Base-by-base conservation (phyloP, 73 alveolate genomes). In the Paramecium bursaria region DNA sequence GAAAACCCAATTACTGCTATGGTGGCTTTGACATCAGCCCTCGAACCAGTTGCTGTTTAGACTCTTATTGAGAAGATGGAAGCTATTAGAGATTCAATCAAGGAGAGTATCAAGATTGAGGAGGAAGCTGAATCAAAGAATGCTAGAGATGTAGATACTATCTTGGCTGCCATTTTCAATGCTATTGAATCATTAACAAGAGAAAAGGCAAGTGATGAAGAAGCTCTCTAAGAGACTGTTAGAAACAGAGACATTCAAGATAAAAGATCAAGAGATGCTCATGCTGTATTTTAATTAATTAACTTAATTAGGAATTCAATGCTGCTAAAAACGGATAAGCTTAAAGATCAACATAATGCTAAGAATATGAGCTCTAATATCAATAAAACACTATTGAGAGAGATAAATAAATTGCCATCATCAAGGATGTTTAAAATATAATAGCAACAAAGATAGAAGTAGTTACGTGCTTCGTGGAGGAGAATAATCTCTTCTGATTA, bases 61-160 rank as follows among this genome's bases (percentile, higher is more conserved):
- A 67, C 82, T 35, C 44, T 67, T 13, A 67, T 67, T 67, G 82
- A 67, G 44, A 67, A 67, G 35, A 67, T 67, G 82, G 82, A 67
- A 67, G 57, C 82, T 13, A 67, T 67, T 21, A 67, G 82, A 67
- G 82, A 67, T 67, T 67, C 82, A 13, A 67, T 67, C 10, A 67
- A 67, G 50, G 82, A 67, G 10, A 67, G 82, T 67, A 67, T 67
- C 23, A 30, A 67, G 50, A 47, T 35, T 67, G 82, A 67, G 44
- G 82, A 67, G 35, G 82, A 67, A 67, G 82, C 82, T 67, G 82
- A 67, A 67, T 53, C 82, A 15, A 67, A 67, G 11, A 67, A 67
- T 67, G 82, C 82, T 0, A 67, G 82, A 67, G 82, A 67, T 11
- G 44, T 57, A 2, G 82, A 67, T 21, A 67, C 82, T 2, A 67